A percentile compares a stretch with the other conserved stretches of the same genome.
Conservation (phyloP, 805 yeast species). For the Sugiyamaella qingdaonensis region DNA sequence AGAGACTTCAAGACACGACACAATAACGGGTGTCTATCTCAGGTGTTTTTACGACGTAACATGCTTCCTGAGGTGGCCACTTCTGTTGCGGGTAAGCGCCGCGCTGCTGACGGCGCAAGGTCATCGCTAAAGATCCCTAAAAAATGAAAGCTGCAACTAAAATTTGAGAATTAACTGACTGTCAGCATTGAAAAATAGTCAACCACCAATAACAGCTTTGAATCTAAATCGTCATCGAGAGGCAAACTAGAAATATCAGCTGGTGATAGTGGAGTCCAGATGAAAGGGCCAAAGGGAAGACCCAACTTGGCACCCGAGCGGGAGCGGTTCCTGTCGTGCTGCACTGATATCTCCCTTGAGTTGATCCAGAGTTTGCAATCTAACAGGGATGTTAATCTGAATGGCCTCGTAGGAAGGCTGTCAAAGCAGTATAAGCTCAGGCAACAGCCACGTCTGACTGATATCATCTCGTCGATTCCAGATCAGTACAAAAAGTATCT, state of each 20-base stretch:
- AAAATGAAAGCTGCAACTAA: too few relatives aligned
- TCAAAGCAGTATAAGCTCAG: slow-evolving; percentile 89
- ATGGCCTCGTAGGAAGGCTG: slow-evolving; percentile 78
- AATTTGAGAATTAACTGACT: too few relatives aligned
- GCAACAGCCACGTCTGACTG: slow-evolving; percentile 91
- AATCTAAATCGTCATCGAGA: too few relatives aligned
- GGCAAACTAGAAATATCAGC: too few relatives aligned
- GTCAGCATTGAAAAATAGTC: too few relatives aligned
- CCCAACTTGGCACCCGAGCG: slow-evolving; percentile 82
- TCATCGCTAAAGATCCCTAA: too few relatives aligned
- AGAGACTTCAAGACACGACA: neutral
- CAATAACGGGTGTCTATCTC: neutral
- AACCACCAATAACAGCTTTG: too few relatives aligned
- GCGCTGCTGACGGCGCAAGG: neutral
- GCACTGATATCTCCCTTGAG: slow-evolving; percentile 87
- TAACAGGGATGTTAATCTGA: slow-evolving; percentile 77
- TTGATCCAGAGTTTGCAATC: slow-evolving; percentile 71
- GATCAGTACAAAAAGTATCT: slow-evolving; percentile 90
- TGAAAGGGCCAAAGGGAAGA: slow-evolving; percentile 35
- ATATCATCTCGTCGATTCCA: slow-evolving; percentile 90
- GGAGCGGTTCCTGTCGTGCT: slow-evolving; percentile 87
- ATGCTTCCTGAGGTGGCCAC: neutral
- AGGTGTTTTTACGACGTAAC: neutral
- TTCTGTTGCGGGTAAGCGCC: neutral
- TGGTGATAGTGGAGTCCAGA: neutral